A percentile compares a stretch with the other conserved stretches of the same genome.
Conservation (phyloP, 345 rosid species). For the Cochlearia excelsa region DNA sequence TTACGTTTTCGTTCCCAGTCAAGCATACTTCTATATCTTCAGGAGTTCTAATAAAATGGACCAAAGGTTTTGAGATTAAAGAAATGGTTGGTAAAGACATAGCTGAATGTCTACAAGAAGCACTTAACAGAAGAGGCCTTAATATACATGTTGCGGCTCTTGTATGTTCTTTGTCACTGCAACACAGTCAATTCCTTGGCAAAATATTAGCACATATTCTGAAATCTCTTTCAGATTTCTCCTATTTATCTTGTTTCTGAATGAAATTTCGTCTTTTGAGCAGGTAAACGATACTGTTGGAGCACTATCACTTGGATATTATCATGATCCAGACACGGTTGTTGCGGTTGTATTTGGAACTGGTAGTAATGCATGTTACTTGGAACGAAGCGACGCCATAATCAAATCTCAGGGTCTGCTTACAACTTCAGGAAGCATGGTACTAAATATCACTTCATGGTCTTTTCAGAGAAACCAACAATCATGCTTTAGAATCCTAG, state of each 20-base stretch:
- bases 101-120: constrained; percentile 54
- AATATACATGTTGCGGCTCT: constrained; percentile 60
- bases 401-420: constrained; percentile 82
- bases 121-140: constrained; percentile 56
- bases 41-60: constrained; percentile 77
- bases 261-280: constrained; percentile 20
- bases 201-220: constrained; percentile 50
- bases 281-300: constrained; percentile 97
- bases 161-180: constrained; percentile 45
- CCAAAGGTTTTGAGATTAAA: constrained; percentile 69
- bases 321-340: constrained; percentile 83
- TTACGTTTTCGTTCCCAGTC: constrained; percentile 86
- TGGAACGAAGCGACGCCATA: constrained; percentile 86
- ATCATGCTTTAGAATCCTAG: neutral
- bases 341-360: constrained; percentile 92
- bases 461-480: neutral
- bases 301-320: constrained; percentile 84
- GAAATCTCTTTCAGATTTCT: too few relatives aligned
- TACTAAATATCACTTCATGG: too few relatives aligned
- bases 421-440: constrained; percentile 89
- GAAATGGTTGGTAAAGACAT: constrained; percentile 85
- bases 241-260: neutral
- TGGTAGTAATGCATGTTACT: constrained; percentile 92
- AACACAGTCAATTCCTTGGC: neutral
- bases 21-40: constrained; percentile 65